Evolutionary conservation across 192 early-diverging fungal species (phyloP), one percentile per base, ranked within the genome.

Genomic region (Backusella macrospora): DNA sequence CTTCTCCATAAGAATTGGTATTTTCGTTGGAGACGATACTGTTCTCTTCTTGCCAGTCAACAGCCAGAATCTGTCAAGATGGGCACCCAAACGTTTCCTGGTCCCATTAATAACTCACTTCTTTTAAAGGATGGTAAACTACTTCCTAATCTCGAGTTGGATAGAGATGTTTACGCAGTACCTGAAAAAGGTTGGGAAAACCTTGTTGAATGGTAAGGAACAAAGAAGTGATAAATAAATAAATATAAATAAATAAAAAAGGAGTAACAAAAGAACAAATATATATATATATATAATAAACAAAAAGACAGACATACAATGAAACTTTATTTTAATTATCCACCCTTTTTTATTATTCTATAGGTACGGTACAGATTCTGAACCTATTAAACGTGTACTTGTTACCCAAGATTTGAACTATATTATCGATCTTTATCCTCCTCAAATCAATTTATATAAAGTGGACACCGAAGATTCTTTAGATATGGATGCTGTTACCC

Each of bases 101-200:
- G 84, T 0, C 75, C 78, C 0, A 83, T 89, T n/a, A 82, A 87
- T 16, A 87, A 87, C 55, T 69, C 80, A 12, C 29, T 67, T 18
- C 59, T 86, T 37, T 62, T 80, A n/a, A 75, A 77, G 9, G 74
- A 72, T 29, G 74, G 76, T 48, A 64, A 76, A n/a, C 71, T 90
- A 6, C 62, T 78, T 13, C 72, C 74, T 3, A 78, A 81, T 23
- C 76, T 87, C 10, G 39, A 49, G 40, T 34, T 80, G 12, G 72
- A 76, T 47, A 48, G 73, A 26, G 77, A 79, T 34, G 76, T 86
- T 0, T 66, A 72, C 14, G 66, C 76, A 0, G 70, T 90, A 9
- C 84, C 89, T 23, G 74, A 82, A 37, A 62, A 68, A 44, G 88
- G 77, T 21, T 90, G 88, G 88, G 70, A 73, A 9, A 76, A 68